Conservation (phyloP, 176 grass and related monocot genomes). For the Eragrostis nindensis region DNA sequence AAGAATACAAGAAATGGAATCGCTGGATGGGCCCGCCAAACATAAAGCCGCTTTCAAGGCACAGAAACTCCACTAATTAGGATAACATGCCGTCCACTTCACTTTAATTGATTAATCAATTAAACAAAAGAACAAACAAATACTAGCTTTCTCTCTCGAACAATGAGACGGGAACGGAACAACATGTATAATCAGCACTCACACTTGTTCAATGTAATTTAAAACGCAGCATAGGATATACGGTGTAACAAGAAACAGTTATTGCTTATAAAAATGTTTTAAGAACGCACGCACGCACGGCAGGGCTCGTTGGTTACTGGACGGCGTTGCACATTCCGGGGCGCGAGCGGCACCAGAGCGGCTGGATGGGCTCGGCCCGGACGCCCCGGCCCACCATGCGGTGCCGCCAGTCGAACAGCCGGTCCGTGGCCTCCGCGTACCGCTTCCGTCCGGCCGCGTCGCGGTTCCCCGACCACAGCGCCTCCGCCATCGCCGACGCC, state of each 20-base stretch:
- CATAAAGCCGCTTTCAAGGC: constrained; percentile 45
- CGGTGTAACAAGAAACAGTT: background rate
- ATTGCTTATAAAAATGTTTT: background rate
- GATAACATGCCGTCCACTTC: constrained; percentile 47
- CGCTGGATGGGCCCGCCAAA: no score
- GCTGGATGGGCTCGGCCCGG: constrained; percentile 88
- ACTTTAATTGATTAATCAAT: constrained; percentile 9
- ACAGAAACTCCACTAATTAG: constrained; percentile 37
- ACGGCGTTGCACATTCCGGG: constrained; percentile 82
- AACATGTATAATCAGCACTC: background rate
- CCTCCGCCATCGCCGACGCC: constrained; percentile 74
- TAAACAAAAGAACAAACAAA: constrained; percentile 30
- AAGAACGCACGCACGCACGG: background rate
- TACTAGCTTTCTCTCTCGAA: background rate
- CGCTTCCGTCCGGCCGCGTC: constrained; percentile 61
- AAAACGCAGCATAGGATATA: background rate
- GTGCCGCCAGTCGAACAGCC: constrained; percentile 81
- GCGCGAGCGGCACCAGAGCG: constrained; percentile 71
- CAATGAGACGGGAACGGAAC: background rate
- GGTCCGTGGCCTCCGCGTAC: constrained; percentile 79
- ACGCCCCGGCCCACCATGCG: constrained; percentile 79
- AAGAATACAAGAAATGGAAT: background rate
- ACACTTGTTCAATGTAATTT: background rate
- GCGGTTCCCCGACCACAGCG: constrained; percentile 87
- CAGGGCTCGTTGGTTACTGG: constrained; percentile 35